These are phyloP conservation scores for Glutinoglossum americanum DNA, from an alignment of 495 filamentous ascomycete species.

Conservation along the genomic window DNA sequence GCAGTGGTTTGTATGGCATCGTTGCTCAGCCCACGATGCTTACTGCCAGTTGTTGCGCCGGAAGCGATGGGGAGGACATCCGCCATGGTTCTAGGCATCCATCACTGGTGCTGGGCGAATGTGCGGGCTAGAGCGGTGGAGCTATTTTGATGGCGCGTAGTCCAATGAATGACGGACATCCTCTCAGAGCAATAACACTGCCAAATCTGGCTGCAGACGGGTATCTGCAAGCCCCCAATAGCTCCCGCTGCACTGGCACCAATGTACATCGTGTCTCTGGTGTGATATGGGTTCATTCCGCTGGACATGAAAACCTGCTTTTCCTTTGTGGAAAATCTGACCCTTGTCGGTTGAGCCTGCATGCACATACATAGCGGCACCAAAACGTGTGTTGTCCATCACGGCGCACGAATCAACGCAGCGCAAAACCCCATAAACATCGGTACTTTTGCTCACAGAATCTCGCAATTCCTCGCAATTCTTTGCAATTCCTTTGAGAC, in stretches of 20 bases:
- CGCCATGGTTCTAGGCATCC: neutral
- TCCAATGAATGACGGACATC: neutral
- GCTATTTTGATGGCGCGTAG: neutral
- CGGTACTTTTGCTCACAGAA: neutral
- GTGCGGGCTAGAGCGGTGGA: neutral
- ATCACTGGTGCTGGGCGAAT: neutral
- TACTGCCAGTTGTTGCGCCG: neutral
- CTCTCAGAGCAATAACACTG: neutral
- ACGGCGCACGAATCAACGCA: neutral
- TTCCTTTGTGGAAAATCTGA: too few relatives aligned
- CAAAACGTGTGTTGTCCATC: slow-evolving; percentile 1
- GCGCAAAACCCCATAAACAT: neutral
- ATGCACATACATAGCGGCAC: neutral
- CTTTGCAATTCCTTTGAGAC: neutral
- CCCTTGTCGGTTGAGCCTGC: neutral
- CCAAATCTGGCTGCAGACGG: slow-evolving; percentile 1
- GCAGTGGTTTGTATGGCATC: neutral
- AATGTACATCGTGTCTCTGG: neutral
- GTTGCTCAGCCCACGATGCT: neutral
- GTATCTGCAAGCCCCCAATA: slow-evolving; percentile 1
- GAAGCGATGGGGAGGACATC: neutral
- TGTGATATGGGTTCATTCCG: slow-evolving; percentile 1
- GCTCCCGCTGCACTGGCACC: neutral
- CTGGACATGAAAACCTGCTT: neutral
- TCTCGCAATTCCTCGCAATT: neutral